phyloP scores from a whole-genome alignment of 164 flowering plant species.

The Berberis thunbergii region DNA sequence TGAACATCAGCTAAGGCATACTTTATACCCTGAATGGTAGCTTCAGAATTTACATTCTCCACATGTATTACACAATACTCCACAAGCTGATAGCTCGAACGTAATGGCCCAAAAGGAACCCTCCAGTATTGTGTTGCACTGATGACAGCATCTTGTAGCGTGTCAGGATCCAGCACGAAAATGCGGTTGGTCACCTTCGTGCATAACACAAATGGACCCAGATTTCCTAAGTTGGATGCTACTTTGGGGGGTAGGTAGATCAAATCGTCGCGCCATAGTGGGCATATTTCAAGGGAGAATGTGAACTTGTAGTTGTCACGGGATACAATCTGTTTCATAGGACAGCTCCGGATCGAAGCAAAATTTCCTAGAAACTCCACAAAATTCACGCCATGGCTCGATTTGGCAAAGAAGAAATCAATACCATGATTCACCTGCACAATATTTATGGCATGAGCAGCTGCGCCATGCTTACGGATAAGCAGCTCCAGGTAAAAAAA shows the following conservation, averaged over 20 bases:
- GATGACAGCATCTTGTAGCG: slow-evolving; percentile 38
- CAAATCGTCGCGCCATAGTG: slow-evolving; percentile 59
- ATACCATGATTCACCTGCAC: slow-evolving; percentile 56
- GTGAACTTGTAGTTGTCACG: slow-evolving; percentile 57
- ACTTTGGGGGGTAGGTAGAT: slow-evolving; percentile 54
- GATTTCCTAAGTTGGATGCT: slow-evolving; percentile 37
- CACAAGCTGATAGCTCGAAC: slow-evolving; percentile 51
- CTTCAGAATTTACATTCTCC: slow-evolving; percentile 27
- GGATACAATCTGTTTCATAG: slow-evolving; percentile 51
- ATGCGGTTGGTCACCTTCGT: slow-evolving; percentile 47
- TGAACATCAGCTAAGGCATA: slow-evolving; percentile 51
- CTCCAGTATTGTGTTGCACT: slow-evolving; percentile 61
- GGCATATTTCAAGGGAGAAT: slow-evolving; percentile 51
- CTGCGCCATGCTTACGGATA: slow-evolving; percentile 60
- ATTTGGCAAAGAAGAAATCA: slow-evolving; percentile 50
- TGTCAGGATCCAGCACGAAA: slow-evolving; percentile 40
- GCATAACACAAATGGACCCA: slow-evolving; percentile 62
- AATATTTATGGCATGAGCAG: slow-evolving; percentile 41
- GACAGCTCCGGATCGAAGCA: slow-evolving; percentile 30
- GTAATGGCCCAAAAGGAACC: slow-evolving; percentile 32
- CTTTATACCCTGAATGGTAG: slow-evolving; percentile 34
- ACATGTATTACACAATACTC: slow-evolving; percentile 49
- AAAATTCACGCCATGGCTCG: slow-evolving; percentile 52
- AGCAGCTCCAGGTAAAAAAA: slow-evolving; percentile 59
- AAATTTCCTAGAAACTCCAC: slow-evolving; percentile 52